Evolutionary conservation across 2,329 filamentous ascomycete genomes (phyloP), one percentile per base, ranked within the genome.

Genomic region (Lachnellula willkommii): DNA sequence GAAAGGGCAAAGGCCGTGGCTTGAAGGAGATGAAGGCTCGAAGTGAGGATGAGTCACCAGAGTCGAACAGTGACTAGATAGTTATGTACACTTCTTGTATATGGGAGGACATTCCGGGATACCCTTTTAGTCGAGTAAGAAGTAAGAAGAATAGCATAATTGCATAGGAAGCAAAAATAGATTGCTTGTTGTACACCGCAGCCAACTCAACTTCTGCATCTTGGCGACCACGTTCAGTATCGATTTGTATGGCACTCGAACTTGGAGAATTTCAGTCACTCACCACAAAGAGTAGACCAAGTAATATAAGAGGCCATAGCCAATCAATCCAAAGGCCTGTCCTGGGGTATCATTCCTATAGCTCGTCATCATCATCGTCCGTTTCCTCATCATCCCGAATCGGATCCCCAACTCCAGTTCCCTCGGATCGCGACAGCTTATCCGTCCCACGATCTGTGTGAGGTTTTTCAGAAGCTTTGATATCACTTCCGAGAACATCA

Each of bases 1-100:
- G 70, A 63, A 72, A 69, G 60, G 70, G 72, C 47, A 75, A 75
- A 65, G 72, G 69, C 9, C 54, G 54, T 14, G 55, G 59, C 37
- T 48, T 56, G 32, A 65, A 66, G 59, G 67, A 69, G 50, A 60
- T 68, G 60, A 68, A 66, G 62, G 59, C 59, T 40, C 58, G 59
- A 26, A 64, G 62, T 43, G 66, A 65, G 50, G 66, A 68, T 56
- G 66, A 68, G 45, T 20, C 20, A 20, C 20, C 20, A 20, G 20
- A 20, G 20, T 62, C 57, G 47, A 53, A 50, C 39, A 63, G 58
- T 60, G 63, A 64, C 35, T 62, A 65, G 55, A 60, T 57, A 40
- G 14, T n/a, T 15, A 52, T 45, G 46, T 15, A 52, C 22, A 37
- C 47, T 55, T 22, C 42, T 51, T 58, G 53, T 57, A 56, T 36